Base-by-base conservation (phyloP, 768 basidiomycete genomes). In the Leccinellum luteum region DNA sequence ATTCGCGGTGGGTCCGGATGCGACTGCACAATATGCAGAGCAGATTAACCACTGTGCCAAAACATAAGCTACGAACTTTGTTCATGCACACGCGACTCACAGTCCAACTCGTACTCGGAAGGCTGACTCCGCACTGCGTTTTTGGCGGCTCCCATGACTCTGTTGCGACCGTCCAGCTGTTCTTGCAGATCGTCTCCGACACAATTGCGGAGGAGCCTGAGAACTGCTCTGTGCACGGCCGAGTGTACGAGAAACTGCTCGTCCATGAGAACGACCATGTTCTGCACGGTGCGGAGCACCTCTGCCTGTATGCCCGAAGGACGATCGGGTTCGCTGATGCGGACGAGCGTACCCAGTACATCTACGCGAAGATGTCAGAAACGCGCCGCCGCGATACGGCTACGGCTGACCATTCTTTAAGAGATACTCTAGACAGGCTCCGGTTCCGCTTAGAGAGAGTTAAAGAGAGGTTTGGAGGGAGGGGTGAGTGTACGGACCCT, bases 231-330 rank as follows among this genome's bases (percentile, higher is more conserved):
- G 72, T 98, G 94, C 0, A 95, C 89, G 1, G 86, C 91, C 9
- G 92, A 90, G 66, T 96, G 94, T 4, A 95, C 88, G 19, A 98
- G 84, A 66, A 98, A 97, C 62, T 90, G 90, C 67, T 97, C 94
- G 59, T 97, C 94, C 55, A 98, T 80, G 14, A 93, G 81, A 8
- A 94, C 85, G 13, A 98, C 88, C 82, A 97, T 90, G 64, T 93
- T 93, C 64, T 92, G 90, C 14, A 95, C 90, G 1, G 90, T 81
- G 27, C 87, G 83, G 32, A 98, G 79, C 13, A 96, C 92, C 68
- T 94, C 90, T 43, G 88, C 91, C 69, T 95, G 92, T 61, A 94
- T 87, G n/a, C 94, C 96, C 43, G 84, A 82, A 1, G 93, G 94
- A 25, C 89, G 80, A 70, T 98, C 94, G 1, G 81, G 71, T 67